Percentiles rank a stretch among this genome's conserved stretches.
These are phyloP conservation scores for Rheum nobile DNA, from an alignment of 148 eudicot species.

Conservation along the genomic window DNA sequence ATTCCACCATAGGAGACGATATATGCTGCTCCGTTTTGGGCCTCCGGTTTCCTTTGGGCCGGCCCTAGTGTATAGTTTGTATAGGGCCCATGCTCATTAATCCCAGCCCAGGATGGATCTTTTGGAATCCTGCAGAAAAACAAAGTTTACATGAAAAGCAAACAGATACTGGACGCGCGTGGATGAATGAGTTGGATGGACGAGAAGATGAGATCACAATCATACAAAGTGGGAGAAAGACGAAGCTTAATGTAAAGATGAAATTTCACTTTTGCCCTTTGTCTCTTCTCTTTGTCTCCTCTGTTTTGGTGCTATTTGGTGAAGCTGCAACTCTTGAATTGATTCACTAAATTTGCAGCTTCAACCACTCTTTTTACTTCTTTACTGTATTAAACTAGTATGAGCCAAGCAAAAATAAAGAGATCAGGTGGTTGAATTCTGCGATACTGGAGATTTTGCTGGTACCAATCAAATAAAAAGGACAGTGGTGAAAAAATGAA, in stretches of 20 bases:
- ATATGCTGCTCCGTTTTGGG: too few relatives aligned
- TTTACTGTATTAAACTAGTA: too few relatives aligned
- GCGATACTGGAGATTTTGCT: background rate
- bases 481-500: background rate
- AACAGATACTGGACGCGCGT: background rate
- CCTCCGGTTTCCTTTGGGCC: too few relatives aligned
- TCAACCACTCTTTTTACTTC: background rate
- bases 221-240: background rate
- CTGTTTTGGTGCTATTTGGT: background rate
- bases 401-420: background rate
- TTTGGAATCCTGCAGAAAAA: too few relatives aligned
- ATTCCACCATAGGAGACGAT: too few relatives aligned
- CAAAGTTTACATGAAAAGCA: too few relatives aligned
- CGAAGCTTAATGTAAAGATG: background rate
- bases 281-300: background rate
- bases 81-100: too few relatives aligned
- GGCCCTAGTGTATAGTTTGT: too few relatives aligned
- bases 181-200: background rate
- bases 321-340: background rate
- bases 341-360: background rate
- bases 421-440: background rate
- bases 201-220: background rate
- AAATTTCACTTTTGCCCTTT: background rate
- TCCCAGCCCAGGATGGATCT: too few relatives aligned
- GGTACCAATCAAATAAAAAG: constrained; percentile 7